These are phyloP conservation scores for Pseudogymnoascus sp. DNA, from an alignment of 2,329 filamentous ascomycete genomes.

Conservation along the genomic window DNA sequence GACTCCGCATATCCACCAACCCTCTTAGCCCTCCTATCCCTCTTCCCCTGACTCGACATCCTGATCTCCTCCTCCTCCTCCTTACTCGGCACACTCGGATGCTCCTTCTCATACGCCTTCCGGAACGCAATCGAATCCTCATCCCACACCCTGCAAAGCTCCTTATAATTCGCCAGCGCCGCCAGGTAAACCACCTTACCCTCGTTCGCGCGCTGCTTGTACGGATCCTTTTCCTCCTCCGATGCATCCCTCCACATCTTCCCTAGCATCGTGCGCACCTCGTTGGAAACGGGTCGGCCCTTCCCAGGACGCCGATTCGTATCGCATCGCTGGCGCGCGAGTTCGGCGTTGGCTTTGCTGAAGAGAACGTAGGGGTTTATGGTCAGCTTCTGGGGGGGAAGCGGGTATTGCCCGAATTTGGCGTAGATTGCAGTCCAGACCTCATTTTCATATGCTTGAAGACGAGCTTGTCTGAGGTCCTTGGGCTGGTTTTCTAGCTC, in stretches of 20 bases:
- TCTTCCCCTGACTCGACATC: constrained; percentile 23
- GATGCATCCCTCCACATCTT: constrained; percentile 82
- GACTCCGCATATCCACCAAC: constrained; percentile 24
- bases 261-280: constrained; percentile 78
- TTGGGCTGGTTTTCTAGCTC: constrained; percentile 28
- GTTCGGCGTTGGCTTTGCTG: constrained; percentile 71
- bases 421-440: constrained; percentile 46
- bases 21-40: constrained; percentile 29
- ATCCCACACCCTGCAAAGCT: constrained; percentile 66
- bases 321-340: constrained; percentile 53
- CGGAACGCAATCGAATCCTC: constrained; percentile 51
- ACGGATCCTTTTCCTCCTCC: constrained; percentile 67
- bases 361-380: constrained; percentile 86
- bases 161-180: constrained; percentile 53
- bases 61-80: constrained; percentile 22
- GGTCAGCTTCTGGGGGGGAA: constrained; percentile 64
- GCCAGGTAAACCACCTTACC: constrained; percentile 61
- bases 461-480: constrained; percentile 45
- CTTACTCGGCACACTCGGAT: constrained; percentile 40
- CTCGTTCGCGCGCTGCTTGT: constrained; percentile 64
- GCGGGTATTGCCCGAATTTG: constrained; percentile 67
- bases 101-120: constrained; percentile 45
- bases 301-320: constrained; percentile 59
- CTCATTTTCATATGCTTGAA: constrained; percentile 51
- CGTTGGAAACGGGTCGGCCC: constrained; percentile 63